These are phyloP conservation scores for Venturia nashicola DNA, from an alignment of 2,329 filamentous ascomycete genomes.

Conservation along the genomic window DNA sequence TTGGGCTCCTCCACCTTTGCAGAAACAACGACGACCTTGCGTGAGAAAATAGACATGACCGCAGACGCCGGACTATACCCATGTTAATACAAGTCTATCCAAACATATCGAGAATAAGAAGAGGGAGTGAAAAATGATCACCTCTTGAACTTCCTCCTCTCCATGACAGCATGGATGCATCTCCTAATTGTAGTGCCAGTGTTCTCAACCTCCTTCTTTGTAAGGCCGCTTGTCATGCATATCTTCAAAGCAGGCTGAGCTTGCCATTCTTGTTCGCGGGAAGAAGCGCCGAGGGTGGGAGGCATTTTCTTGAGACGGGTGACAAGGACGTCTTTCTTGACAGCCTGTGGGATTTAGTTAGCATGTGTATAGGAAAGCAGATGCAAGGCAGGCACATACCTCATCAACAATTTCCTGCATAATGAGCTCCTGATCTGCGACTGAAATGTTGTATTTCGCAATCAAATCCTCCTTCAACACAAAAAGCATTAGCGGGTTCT, in stretches of 20 bases:
- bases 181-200: slow-evolving; percentile 78
- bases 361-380: slow-evolving; percentile 8
- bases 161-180: slow-evolving; percentile 84
- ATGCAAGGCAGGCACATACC: slow-evolving; percentile 40
- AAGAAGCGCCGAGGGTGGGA: slow-evolving; percentile 40
- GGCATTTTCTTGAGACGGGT: slow-evolving; percentile 74
- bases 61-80: not conserved
- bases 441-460: slow-evolving; percentile 51
- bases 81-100: slow-evolving; percentile 1
- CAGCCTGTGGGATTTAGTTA: slow-evolving; percentile 46
- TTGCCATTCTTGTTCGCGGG: slow-evolving; percentile 55
- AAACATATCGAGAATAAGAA: not conserved
- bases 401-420: slow-evolving; percentile 93
- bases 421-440: slow-evolving; percentile 70
- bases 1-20: not conserved
- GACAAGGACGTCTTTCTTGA: slow-evolving; percentile 81
- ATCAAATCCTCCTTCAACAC: slow-evolving; percentile 76
- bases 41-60: not conserved
- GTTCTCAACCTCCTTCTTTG: slow-evolving; percentile 93
- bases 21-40: not conserved
- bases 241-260: slow-evolving; percentile 79
- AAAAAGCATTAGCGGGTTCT: slow-evolving; percentile 81
- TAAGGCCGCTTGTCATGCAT: slow-evolving; percentile 75
- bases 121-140: not conserved
- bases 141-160: slow-evolving; percentile 9